Evolutionary conservation across 129 eudicot genomes (phyloP), one percentile per base, ranked within the genome.

Genomic region (Pseudognaphalium luteoalbum): DNA sequence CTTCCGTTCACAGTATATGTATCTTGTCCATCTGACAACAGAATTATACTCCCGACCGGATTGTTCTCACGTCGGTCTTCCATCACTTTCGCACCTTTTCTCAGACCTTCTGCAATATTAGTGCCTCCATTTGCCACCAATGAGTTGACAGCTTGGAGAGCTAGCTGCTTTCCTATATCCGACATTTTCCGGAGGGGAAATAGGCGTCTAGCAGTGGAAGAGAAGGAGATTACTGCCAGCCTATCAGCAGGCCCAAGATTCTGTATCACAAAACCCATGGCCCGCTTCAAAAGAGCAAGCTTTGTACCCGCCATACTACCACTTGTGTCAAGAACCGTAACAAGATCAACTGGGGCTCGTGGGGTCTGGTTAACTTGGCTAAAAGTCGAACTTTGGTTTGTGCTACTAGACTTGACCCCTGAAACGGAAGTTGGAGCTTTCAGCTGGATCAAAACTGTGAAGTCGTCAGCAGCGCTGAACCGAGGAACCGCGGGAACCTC

Each of bases 281-380:
- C 98, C 56, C 97, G 88, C 69, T 93, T 93, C 16, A 93, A 71
- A 74, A 93, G 78, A 10, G 93, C 96, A 1, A 93, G 90, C 77
- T 93, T 93, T 3, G 96, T 87, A 9, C 98, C 98, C 4, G 93
- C 87, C 98, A 93, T 93, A 82, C 98, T 93, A 30, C 98, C 98
- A 76, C 98, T 93, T 25, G 88, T 84, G 73, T 93, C 98, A 68
- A 93, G 97, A 56, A 93, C 93, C 0, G 98, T 91, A 30, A 93
- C 97, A n/a, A 93, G 93, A 68, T 93, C 98, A 4, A 93, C 90
- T 0, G 98, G 90, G 2, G 96, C 93, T 21, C 98, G 96, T 16
- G 91, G 83, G 37, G 87, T 83, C 75, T 76, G 96, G 15, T 83
- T 83, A 68, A 85, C 75, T 39, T 78, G 83, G 75, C 81, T 59